Evolutionary conservation across 192 early-diverging fungal species (phyloP).

Genomic region (Coemansia sp.): DNA sequence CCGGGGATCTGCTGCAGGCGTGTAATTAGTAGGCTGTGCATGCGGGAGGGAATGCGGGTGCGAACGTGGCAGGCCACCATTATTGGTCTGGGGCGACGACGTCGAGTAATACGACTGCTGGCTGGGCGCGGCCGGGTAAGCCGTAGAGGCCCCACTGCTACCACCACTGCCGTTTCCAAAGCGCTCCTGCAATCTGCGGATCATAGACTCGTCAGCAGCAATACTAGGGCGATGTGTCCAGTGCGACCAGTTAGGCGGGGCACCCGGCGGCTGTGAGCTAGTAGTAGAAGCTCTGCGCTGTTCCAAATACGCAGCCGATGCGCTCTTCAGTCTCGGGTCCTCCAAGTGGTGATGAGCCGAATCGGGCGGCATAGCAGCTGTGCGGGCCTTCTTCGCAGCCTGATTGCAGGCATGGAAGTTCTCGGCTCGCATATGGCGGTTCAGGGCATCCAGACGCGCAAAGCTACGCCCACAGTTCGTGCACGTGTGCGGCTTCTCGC

Average conservation of each 20-base stretch:
- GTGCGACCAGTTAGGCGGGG: constrained; percentile 35
- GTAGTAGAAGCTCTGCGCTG: constrained; percentile 44
- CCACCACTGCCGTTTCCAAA: constrained; percentile 27
- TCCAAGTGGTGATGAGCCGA: constrained; percentile 10
- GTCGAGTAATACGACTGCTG: background rate
- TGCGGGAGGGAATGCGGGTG: background rate
- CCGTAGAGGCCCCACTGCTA: background rate
- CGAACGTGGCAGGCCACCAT: background rate
- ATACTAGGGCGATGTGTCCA: constrained; percentile 56
- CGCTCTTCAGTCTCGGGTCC: constrained; percentile 32
- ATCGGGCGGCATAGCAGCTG: constrained; percentile 22
- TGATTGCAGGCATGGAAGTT: constrained; percentile 60
- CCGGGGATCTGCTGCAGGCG: constrained; percentile 21
- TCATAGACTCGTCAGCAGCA: constrained; percentile 56
- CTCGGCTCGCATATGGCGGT: constrained; percentile 69
- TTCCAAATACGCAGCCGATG: constrained; percentile 28
- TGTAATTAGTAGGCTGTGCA: constrained; percentile 17
- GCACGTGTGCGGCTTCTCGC: constrained; percentile 75
- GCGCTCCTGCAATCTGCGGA: constrained; percentile 52
- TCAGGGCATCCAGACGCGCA: constrained; percentile 80
- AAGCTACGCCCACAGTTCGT: constrained; percentile 75
- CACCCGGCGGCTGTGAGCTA: constrained; percentile 19
- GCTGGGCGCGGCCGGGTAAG: background rate
- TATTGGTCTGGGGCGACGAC: constrained; percentile 4
- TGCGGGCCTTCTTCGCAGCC: constrained; percentile 58